Conservation (phyloP, 2,329 filamentous ascomycete genomes). For the Microdochium nivale region DNA sequence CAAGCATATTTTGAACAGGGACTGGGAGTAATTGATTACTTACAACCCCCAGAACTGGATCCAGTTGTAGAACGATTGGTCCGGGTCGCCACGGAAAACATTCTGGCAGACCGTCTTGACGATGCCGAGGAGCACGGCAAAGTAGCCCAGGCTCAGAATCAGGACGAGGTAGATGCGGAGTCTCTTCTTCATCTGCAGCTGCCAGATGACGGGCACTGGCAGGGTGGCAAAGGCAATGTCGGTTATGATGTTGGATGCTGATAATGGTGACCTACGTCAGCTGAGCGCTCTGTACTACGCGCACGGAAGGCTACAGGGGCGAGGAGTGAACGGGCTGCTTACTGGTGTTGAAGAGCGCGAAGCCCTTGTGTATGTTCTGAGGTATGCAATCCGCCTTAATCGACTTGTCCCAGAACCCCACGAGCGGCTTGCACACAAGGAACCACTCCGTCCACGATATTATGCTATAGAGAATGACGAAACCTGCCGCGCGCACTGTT, state of each 20-base stretch:
- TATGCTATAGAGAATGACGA: constrained; percentile 9
- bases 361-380: constrained; percentile 9
- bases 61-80: constrained; percentile 23
- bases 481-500: constrained; percentile 3
- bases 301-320: too few relatives aligned
- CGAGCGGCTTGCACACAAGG: constrained; percentile 9
- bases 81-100: constrained; percentile 17
- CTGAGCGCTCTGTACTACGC: too few relatives aligned
- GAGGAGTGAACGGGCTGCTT: neutral
- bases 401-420: constrained; percentile 8
- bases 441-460: constrained; percentile 9
- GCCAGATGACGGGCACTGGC: constrained; percentile 31
- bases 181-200: constrained; percentile 27
- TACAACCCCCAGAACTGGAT: constrained; percentile 24
- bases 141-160: constrained; percentile 32
- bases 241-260: constrained; percentile 32
- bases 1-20: too few relatives aligned
- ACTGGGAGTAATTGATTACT: too few relatives aligned
- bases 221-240: constrained; percentile 32
- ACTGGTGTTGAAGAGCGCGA: constrained; percentile 11
- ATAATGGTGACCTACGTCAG: too few relatives aligned
- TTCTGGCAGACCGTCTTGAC: constrained; percentile 28
- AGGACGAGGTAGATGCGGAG: constrained; percentile 28
- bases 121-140: constrained; percentile 29
- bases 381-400: constrained; percentile 6